Percentiles rank a stretch among this genome's conserved stretches.
phyloP scores from a whole-genome alignment of 257 asterid species.

The Solanum pinnatisectum region DNA sequence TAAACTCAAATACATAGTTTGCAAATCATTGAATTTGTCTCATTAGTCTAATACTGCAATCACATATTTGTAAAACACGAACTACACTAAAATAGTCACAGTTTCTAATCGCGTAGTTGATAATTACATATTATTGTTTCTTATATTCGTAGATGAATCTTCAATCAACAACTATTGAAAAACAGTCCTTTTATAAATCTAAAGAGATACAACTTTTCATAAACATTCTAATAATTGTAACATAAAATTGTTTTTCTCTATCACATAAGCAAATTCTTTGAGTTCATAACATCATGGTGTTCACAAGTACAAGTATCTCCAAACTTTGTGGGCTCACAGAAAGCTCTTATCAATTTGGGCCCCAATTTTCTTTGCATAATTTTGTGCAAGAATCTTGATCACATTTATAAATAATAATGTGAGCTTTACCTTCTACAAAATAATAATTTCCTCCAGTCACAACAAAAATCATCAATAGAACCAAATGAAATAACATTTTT shows the following conservation, averaged over 20 bases:
- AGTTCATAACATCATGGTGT: not conserved
- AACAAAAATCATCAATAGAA: not conserved
- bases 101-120: too few relatives aligned
- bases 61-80: too few relatives aligned
- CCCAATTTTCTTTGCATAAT: not conserved
- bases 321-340: not conserved
- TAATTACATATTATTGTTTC: too few relatives aligned
- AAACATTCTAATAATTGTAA: too few relatives aligned
- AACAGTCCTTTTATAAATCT: too few relatives aligned
- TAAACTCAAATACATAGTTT: too few relatives aligned
- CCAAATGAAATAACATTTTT: not conserved
- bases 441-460: not conserved
- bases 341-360: not conserved
- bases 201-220: not conserved
- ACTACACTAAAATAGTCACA: too few relatives aligned
- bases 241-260: not conserved
- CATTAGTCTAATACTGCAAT: too few relatives aligned
- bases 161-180: too few relatives aligned
- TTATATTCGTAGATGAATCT: too few relatives aligned
- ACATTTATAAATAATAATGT: not conserved
- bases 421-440: not conserved
- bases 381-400: not conserved
- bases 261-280: not conserved
- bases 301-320: not conserved
- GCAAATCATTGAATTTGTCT: too few relatives aligned